Evolutionary conservation across 306 rosid species (phyloP).

Genomic region (Dalbergia cultrata): DNA sequence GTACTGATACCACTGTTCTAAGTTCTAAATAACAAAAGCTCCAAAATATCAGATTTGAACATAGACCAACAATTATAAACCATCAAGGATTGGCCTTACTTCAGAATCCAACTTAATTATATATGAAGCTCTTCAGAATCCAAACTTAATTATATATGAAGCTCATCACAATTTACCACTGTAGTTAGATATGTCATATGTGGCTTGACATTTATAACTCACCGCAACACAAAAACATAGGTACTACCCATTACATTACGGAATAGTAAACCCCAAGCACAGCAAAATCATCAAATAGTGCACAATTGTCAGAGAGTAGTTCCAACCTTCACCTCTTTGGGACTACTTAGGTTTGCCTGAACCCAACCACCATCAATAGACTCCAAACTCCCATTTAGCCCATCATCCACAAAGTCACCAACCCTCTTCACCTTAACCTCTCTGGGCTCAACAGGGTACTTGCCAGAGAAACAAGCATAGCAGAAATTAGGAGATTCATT

Average conservation of each 20-base stretch:
- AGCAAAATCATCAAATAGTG: slow-evolving; percentile 45
- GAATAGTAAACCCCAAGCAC: slow-evolving; percentile 27
- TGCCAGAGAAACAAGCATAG: slow-evolving; percentile 94
- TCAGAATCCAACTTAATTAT: slow-evolving; percentile 25
- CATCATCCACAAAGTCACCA: slow-evolving; percentile 94
- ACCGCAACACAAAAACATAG: slow-evolving; percentile 12
- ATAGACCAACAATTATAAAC: slow-evolving; percentile 5
- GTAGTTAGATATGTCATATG: slow-evolving; percentile 4
- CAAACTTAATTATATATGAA: slow-evolving; percentile 32
- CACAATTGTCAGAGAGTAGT: slow-evolving; percentile 23
- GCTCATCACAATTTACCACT: slow-evolving; percentile 20
- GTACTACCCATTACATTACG: slow-evolving; percentile 6
- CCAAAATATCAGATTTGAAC: slow-evolving; percentile 37
- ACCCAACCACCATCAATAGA: slow-evolving; percentile 91
- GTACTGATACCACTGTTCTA: slow-evolving; percentile 35
- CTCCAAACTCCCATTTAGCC: slow-evolving; percentile 82
- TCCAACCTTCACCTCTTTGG: slow-evolving; percentile 45
- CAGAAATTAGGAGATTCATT: slow-evolving; percentile 69
- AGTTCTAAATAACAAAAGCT: slow-evolving; percentile 40
- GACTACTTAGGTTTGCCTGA: slow-evolving; percentile 61
- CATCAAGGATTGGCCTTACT: slow-evolving; percentile 39
- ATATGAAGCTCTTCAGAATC: slow-evolving; percentile 37
- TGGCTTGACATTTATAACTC: slow-evolving; percentile 30
- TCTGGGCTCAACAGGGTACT: slow-evolving; percentile 91
- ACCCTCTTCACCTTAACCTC: slow-evolving; percentile 87